Evolutionary conservation across 305 asterid species (phyloP).

Genomic region (Stenogyne calaminthoides): DNA sequence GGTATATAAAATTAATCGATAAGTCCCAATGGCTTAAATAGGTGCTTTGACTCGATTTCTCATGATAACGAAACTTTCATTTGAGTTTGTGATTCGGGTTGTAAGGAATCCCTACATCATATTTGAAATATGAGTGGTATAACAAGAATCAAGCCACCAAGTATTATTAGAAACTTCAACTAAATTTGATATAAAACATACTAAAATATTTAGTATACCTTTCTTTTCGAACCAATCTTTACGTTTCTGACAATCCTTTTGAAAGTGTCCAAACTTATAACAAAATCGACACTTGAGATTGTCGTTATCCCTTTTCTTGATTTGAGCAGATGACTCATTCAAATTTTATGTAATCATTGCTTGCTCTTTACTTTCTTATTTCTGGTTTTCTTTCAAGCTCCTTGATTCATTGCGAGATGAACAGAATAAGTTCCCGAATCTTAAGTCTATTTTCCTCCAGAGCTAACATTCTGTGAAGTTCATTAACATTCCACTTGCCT

Average conservation of each 20-base stretch:
- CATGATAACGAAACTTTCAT: no score
- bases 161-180: not conserved
- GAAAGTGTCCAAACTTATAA: not conserved
- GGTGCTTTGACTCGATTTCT: no score
- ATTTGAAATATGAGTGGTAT: not conserved
- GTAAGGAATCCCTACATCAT: no score
- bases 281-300: not conserved
- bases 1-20: no score
- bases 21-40: no score
- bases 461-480: constrained; percentile 7
- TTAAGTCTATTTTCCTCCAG: constrained; percentile 1
- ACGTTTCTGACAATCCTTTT: not conserved
- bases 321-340: not conserved
- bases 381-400: no score
- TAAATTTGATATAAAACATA: not conserved
- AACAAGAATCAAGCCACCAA: not conserved
- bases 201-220: not conserved
- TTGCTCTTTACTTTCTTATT: not conserved
- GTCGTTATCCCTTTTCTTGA: not conserved
- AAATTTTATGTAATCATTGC: not conserved
- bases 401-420: no score
- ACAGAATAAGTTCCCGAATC: not conserved
- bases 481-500: no score
- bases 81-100: no score
- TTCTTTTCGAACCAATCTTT: not conserved